phyloP scores from a whole-genome alignment of 73 alveolate species.

The Halteria grandinella region DNA sequence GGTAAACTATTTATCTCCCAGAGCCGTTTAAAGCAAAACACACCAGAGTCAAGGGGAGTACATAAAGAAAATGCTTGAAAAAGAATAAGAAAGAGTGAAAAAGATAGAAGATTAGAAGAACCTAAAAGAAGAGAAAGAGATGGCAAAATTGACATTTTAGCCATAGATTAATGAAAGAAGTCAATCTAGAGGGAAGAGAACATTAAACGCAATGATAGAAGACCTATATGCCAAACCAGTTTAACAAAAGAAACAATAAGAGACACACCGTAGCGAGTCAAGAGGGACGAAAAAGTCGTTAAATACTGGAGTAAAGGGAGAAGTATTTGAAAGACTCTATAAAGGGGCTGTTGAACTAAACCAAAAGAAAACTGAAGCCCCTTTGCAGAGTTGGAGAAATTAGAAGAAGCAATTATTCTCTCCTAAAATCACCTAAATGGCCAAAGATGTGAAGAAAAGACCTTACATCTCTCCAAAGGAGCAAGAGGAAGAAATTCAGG shows the following conservation, averaged over 20 bases:
- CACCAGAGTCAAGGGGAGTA: too few relatives aligned
- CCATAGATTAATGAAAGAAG: background rate
- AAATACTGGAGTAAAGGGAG: background rate
- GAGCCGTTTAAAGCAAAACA: too few relatives aligned
- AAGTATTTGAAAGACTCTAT: background rate
- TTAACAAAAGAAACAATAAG: background rate
- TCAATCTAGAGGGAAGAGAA: background rate
- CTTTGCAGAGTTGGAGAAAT: background rate
- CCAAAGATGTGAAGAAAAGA: background rate
- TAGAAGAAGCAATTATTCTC: background rate
- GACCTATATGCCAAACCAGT: background rate
- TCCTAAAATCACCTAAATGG: slow-evolving; percentile 2
- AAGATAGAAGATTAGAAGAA: background rate
- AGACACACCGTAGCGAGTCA: background rate
- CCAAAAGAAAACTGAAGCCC: background rate
- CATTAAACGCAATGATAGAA: background rate
- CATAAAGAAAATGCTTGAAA: background rate
- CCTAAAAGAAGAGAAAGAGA: background rate
- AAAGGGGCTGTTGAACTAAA: background rate
- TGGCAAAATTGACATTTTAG: background rate
- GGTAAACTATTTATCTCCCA: too few relatives aligned
- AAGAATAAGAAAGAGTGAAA: background rate
- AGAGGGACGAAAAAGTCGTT: background rate
- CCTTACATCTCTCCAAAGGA: background rate
- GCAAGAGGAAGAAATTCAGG: background rate